Percentiles rank a stretch among this genome's conserved stretches.
Conservation (phyloP, 2,329 filamentous ascomycete species). For the Xylaria polymorpha region DNA sequence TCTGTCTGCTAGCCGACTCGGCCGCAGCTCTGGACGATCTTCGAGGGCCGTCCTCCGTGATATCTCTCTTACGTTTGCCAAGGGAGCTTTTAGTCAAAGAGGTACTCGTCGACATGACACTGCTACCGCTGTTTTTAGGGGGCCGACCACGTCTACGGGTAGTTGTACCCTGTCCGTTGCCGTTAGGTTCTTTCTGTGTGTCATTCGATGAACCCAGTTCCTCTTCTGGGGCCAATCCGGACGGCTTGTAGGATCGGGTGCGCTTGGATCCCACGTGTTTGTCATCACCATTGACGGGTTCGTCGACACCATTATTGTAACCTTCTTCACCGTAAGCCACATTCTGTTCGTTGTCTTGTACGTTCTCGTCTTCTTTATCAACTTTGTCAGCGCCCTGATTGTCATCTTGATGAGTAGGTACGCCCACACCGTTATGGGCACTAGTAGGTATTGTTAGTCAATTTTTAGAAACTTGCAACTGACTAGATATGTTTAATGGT, state of each 20-base stretch:
- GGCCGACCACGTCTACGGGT: slow-evolving; percentile 24
- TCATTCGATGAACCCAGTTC: background rate
- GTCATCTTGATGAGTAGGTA: background rate
- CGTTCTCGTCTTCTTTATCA: slow-evolving; percentile 1
- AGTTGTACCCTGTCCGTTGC: background rate
- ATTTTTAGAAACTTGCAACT: background rate
- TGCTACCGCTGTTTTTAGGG: background rate
- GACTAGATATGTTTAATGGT: background rate
- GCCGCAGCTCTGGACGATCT: slow-evolving; percentile 39
- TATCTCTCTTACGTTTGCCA: slow-evolving; percentile 26
- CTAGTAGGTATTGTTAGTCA: slow-evolving; percentile 19
- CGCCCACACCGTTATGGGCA: slow-evolving; percentile 1
- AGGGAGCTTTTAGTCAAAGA: background rate
- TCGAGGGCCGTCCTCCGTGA: background rate
- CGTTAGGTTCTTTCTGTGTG: background rate
- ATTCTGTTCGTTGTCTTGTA: background rate
- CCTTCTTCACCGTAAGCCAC: slow-evolving; percentile 2
- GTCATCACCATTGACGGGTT: background rate
- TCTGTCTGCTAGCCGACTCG: slow-evolving; percentile 32
- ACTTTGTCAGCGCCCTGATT: slow-evolving; percentile 9
- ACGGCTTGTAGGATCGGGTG: background rate
- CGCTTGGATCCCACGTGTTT: background rate
- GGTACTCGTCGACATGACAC: background rate
- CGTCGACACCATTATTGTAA: background rate
- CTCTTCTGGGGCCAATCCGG: no score